Conservation (phyloP, 495 filamentous ascomycete species). For the Lophiostoma macrostomum region DNA sequence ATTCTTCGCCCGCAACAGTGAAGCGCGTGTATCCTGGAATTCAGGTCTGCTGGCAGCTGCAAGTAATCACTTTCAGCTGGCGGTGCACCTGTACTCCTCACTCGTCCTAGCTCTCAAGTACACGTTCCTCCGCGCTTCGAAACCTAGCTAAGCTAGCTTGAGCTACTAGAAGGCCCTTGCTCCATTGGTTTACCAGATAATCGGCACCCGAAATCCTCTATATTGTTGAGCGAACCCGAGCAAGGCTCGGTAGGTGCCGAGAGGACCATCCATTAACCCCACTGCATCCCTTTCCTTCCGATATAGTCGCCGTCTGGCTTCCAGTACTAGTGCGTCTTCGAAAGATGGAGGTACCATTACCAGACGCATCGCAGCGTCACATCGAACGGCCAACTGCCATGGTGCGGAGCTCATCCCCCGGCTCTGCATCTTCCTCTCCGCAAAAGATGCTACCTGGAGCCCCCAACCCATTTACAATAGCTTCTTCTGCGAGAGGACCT, state of each 20-base stretch:
- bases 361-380: slow-evolving; percentile 24
- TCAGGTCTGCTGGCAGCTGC: slow-evolving; percentile 18
- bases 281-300: slow-evolving; percentile 21
- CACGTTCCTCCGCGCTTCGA: slow-evolving; percentile 10
- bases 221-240: slow-evolving; percentile 30
- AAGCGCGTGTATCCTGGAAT: slow-evolving; percentile 1
- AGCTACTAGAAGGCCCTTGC: slow-evolving; percentile 15
- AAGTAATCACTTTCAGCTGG: slow-evolving; percentile 22
- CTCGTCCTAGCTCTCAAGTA: slow-evolving; percentile 6
- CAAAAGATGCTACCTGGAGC: slow-evolving; percentile 23
- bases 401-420: slow-evolving; percentile 16
- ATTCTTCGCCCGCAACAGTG: slow-evolving; percentile 3
- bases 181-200: slow-evolving; percentile 9
- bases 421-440: slow-evolving; percentile 22
- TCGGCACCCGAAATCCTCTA: slow-evolving; percentile 25
- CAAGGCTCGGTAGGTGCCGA: slow-evolving; percentile 32
- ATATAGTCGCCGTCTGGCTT: slow-evolving; percentile 12
- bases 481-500: slow-evolving; percentile 25
- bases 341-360: slow-evolving; percentile 20
- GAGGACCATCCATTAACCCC: slow-evolving; percentile 20
- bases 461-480: slow-evolving; percentile 21
- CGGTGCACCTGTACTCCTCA: slow-evolving; percentile 5
- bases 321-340: not conserved
- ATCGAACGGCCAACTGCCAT: slow-evolving; percentile 2
- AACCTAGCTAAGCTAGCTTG: slow-evolving; percentile 13